phyloP scores from a whole-genome alignment of 1,284 basidiomycete species.

The Fomitopsis betulina region DNA sequence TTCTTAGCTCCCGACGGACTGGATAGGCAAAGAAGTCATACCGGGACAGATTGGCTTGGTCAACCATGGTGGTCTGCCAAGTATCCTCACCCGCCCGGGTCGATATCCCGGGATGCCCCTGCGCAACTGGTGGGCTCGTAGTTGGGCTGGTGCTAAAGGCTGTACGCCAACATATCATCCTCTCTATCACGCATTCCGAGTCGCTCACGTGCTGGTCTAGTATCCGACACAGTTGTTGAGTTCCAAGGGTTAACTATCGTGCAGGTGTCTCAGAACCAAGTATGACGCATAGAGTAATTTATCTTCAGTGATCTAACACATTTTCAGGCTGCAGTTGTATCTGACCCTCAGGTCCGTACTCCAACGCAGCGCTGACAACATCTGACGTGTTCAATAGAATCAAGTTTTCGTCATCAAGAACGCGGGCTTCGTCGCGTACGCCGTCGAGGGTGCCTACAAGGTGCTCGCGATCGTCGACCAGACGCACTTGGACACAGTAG shows the following conservation, averaged over 20 bases:
- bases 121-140: constrained; percentile 77
- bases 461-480: constrained; percentile 78
- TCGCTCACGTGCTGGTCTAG: constrained; percentile 26
- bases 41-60: constrained; percentile 67
- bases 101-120: constrained; percentile 72
- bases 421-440: constrained; percentile 71
- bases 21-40: constrained; percentile 64
- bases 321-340: constrained; percentile 63
- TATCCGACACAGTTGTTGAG: constrained; percentile 75
- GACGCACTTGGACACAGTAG: constrained; percentile 59
- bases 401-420: constrained; percentile 78
- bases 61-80: constrained; percentile 75
- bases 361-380: neutral
- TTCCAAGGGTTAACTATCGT: constrained; percentile 75
- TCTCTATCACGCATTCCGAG: neutral
- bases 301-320: neutral
- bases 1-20: constrained; percentile 50
- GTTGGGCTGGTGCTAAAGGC: constrained; percentile 62
- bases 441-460: constrained; percentile 68
- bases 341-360: constrained; percentile 54
- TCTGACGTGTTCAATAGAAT: constrained; percentile 35
- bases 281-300: constrained; percentile 9
- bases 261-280: constrained; percentile 76
- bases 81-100: constrained; percentile 64
- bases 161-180: constrained; percentile 34